Base-by-base conservation (phyloP, 2,329 filamentous ascomycete species). In the Macrophomina pseudophaseolina region DNA sequence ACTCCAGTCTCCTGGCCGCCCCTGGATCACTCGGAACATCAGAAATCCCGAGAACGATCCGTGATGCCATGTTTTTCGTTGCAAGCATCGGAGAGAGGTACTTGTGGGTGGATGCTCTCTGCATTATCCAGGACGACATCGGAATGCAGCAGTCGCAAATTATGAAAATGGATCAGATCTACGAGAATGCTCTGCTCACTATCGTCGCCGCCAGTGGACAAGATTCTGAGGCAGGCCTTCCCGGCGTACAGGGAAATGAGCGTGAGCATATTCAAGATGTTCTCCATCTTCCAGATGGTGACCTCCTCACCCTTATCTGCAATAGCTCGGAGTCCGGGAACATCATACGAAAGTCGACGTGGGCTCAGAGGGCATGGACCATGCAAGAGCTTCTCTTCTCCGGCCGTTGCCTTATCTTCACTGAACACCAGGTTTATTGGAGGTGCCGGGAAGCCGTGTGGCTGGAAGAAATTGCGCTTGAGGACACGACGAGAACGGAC, bases 81-180 rank as follows among this genome's bases (percentile, higher is more conserved):
- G 8, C 28, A 2, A 6, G 33, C 1, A 18, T 71, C 1, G 67
- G 67, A 5, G 66, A 68, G 53, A 42, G 66, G 42, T 63, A 64
- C 18, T 40, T 71, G 5, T 71, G 70, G 70, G 64, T 68, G 44
- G 70, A 71, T 35, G 66, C 69, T 6, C 63, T 71, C 11, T 70
- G 70, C 59, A 71, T 65, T 35, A 33, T 56, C 6, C 63, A 65
- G 35, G 63, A 65, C 51, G 63, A 65, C 32, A 51, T 68, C 2
- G 62, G 30, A 56, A 54, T 40, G 52, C 52, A 54, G 32, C 52
- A 40, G n/a, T 23, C 32, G 18, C 35, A 59, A 23, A 42, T 59
- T 14, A 38, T 23, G 6, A 44, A 46, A n/a, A 54, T 54, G 52
- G 52, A 40, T 18, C 52, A 16, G 6, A 23, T 54, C 52, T 54